These are phyloP conservation scores for Penicillium psychrofluorescens DNA, from an alignment of 495 filamentous ascomycete species.

Conservation along the genomic window DNA sequence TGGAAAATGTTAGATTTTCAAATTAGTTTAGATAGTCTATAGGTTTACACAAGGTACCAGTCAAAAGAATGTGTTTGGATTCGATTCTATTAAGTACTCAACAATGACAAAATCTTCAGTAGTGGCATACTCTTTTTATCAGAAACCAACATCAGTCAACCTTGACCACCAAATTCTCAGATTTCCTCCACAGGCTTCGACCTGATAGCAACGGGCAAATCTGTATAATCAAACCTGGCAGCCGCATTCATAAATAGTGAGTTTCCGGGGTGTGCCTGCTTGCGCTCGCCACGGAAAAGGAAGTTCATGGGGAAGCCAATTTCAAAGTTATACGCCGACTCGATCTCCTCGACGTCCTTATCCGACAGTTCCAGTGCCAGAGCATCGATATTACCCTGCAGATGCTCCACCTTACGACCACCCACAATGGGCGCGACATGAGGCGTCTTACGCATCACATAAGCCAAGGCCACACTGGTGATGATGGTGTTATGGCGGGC, in stretches of 20 bases:
- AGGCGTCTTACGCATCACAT: constrained; percentile 67
- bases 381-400: constrained; percentile 65
- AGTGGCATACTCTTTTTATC: no score
- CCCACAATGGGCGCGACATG: constrained; percentile 73
- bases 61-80: no score
- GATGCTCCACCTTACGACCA: constrained; percentile 54
- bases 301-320: constrained; percentile 54
- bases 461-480: constrained; percentile 55
- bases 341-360: constrained; percentile 60
- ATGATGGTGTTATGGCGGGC: constrained; percentile 42
- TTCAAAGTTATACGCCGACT: constrained; percentile 54
- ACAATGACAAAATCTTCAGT: no score
- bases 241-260: constrained; percentile 6
- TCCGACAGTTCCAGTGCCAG: constrained; percentile 46
- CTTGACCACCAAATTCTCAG: not conserved
- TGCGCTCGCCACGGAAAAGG: constrained; percentile 17
- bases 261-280: constrained; percentile 14
- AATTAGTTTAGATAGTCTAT: no score
- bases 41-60: no score
- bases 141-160: not conserved
- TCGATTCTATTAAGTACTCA: no score
- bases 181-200: constrained; percentile 12
- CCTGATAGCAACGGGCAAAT: constrained; percentile 9
- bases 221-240: constrained; percentile 18
- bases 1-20: no score